Evolutionary conservation across 768 basidiomycete genomes (phyloP), one percentile per base, ranked within the genome.

Genomic region (Macrolepiota albuminosa): DNA sequence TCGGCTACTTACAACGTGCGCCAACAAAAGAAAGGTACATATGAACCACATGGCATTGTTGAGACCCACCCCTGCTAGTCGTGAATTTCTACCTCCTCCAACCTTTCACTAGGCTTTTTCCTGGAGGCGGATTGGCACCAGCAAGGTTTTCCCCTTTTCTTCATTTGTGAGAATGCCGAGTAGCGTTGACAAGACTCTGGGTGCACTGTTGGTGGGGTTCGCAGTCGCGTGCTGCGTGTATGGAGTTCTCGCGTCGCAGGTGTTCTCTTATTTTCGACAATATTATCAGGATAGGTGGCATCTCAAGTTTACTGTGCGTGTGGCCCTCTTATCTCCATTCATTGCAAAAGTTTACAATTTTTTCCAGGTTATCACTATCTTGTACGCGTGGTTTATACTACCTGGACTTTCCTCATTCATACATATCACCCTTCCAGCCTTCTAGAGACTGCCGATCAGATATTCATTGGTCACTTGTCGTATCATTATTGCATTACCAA

Each of bases 121-220:
- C 24, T 47, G 36, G 42, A 45, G 50, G 52, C 24, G 37, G 36
- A 49, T 54, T 2, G 54, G 9, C 16, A 51, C 24, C 39, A 36
- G 37, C 46, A 21, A 46, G 57, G 33, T 49, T 51, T 42, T 4
- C 16, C 45, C 49, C 42, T 36, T 57, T 43, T 54, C 48, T 45
- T 54, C 45, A 48, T 57, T 34, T 45, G 26, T 47, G 51, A 56
- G 56, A 49, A 63, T 63, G 62, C 58, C 63, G 46, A 37, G 33
- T 49, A 71, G 63, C 55, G 67, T 81, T 55, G 70, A 78, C 57
- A 78, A 74, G 64, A 87, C 86, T 1, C 76, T 88, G 16, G 87
- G 87, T 39, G 85, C 86, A 18, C 70, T 81, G 47, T 79, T 86
- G 62, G 66, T 86, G 49, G 87, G 87, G 36, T 85, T 85, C 61